Evolutionary conservation across 352 stramenopile species (phyloP), one percentile per base, ranked within the genome.

Genomic region (Phytopythium mirpurense): DNA sequence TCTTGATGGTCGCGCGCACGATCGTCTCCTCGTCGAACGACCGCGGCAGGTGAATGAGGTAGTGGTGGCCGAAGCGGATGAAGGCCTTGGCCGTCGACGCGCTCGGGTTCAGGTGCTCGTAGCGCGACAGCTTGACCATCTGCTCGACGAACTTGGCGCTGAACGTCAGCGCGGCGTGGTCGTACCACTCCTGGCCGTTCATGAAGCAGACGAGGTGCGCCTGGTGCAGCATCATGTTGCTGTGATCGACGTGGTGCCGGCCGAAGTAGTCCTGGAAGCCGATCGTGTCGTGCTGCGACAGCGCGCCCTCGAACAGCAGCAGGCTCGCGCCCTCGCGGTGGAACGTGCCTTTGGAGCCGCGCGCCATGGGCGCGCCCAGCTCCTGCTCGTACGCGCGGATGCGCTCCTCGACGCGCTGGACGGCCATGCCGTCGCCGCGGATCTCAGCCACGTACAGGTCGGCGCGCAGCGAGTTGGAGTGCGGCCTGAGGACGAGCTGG

Each of bases 1-100:
- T 82, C 51, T 89, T 78, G 36, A 89, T 89, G 24, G 75, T 88
- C 21, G 82, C 77, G 18, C 73, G 50, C 19, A 74, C 68, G 19
- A 92, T 87, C 21, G 77, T 79, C 38, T 92, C 82, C 26, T 83
- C 77, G 48, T 90, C 71, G 29, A 92, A 90, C 11, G 82, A 90
- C 36, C 77, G 77, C 29, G 82, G 82, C 36, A 92, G 45, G 37
- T 92, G 74, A 19, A 92, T 92, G 31, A 92, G 56, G 44, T 92
- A 92, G 45, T 90, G 82, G 44, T 92, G 74, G 1, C 82, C 82
- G 35, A 92, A 90, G 2, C 79, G 77, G 45, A 86, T 67, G 41
- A 86, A 88, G 4, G 82, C 79, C 44, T 90, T 88, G 3, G 69
- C 63, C 32, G 68, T 74, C 15, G 73, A 61, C 4, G 68, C 31